These are phyloP conservation scores for Umbilicaria muhlenbergii DNA, from an alignment of 495 filamentous ascomycete species.

Conservation along the genomic window DNA sequence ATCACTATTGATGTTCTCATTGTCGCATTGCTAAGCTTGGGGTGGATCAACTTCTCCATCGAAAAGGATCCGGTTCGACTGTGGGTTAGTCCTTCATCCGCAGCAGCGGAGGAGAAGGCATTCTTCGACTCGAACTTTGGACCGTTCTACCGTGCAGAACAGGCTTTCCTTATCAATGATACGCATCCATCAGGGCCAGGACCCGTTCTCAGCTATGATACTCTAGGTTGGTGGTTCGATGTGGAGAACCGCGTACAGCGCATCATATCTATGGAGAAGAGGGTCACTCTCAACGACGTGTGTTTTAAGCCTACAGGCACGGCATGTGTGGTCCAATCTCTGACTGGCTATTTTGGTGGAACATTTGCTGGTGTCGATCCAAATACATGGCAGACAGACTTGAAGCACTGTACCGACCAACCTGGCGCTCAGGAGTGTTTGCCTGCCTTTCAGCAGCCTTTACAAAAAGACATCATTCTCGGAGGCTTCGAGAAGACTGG, in stretches of 20 bases:
- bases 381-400: constrained; percentile 48
- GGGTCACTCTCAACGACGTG: constrained; percentile 58
- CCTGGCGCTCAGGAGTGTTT: constrained; percentile 60
- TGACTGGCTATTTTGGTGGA: constrained; percentile 71
- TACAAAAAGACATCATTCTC: constrained; percentile 71
- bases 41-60: constrained; percentile 73
- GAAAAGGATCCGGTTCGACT: constrained; percentile 81
- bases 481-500: constrained; percentile 58
- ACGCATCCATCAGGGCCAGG: constrained; percentile 43
- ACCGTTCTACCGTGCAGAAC: constrained; percentile 87
- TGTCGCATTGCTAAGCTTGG: constrained; percentile 61
- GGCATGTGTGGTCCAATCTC: constrained; percentile 82
- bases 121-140: constrained; percentile 95
- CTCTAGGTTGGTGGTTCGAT: constrained; percentile 83
- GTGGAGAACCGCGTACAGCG: constrained; percentile 60
- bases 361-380: constrained; percentile 44
- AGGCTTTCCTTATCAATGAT: constrained; percentile 88
- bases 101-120: constrained; percentile 78
- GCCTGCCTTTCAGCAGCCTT: constrained; percentile 71
- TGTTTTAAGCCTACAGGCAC: constrained; percentile 88
- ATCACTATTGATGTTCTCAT: constrained; percentile 54
- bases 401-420: constrained; percentile 55
- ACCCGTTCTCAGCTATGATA: constrained; percentile 75
- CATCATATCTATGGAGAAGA: constrained; percentile 48
- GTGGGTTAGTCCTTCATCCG: constrained; percentile 89